Evolutionary conservation across 805 yeast genomes (phyloP), one percentile per base, ranked within the genome.

Genomic region (Cyberlindnera misumaiensis): DNA sequence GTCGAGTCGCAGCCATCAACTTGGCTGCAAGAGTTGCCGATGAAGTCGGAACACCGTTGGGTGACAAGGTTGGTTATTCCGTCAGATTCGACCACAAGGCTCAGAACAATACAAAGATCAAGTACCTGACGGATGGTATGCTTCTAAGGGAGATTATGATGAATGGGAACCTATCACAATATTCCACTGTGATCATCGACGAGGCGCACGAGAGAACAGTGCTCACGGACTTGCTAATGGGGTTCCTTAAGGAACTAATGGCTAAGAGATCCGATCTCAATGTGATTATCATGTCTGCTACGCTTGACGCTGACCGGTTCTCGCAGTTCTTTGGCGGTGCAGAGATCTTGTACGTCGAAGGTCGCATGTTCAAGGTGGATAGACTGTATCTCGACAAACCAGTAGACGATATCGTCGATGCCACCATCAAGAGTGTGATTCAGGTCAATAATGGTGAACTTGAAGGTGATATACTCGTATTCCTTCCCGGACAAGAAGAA

Each of bases 121-220:
- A 87, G 55, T 93, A 87, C 55, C 65, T 90, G 33, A 93, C 98
- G 0, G 98, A 93, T 65, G 98, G 98, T 79, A 90, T 93, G 97
- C 71, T 93, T 15, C 63, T 93, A 40, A 74, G 98, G 56, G 97
- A 93, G 58, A 61, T 89, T 46, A 83, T 90, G 93, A 61, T 84
- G 43, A 86, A 85, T 52, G 73, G 75, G 2, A 55, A 62, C 10
- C 62, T 93, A 28, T 60, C 70, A 3, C 75, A 74, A 44, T 93
- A 90, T 60, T 68, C 82, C 20, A 80, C 88, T 0, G 72, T 93
- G 9, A 69, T 93, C 32, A 79, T 93, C 35, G 98, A 93, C 68
- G 98, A 93, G 65, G 98, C 97, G 3, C 98, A 93, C 65, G 98
- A 93, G 65, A 74, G 98, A 57, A 90, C 97, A 0, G 83, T 93